Percentiles rank a stretch among this genome's conserved stretches.
Evolutionary conservation across 1,139 yeast genomes (phyloP).

Genomic region (Saccharomycopsis hybrid): DNA sequence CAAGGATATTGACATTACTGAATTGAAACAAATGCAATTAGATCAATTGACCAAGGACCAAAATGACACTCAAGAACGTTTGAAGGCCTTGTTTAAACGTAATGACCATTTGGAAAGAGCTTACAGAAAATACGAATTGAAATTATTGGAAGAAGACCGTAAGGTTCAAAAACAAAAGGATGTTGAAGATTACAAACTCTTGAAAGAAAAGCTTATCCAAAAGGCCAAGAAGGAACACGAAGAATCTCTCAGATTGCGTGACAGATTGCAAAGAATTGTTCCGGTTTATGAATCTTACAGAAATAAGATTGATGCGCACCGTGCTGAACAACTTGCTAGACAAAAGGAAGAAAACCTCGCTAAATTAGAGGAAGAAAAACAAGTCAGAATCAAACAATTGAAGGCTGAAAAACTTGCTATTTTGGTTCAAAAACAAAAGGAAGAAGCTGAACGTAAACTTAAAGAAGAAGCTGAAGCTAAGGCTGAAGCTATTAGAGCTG

Average conservation of each 20-base stretch:
- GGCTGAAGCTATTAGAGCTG: slow-evolving; percentile 28
- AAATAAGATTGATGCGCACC: slow-evolving; percentile 39
- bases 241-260: slow-evolving; percentile 56
- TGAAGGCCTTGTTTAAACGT: slow-evolving; percentile 63
- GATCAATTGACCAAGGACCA: slow-evolving; percentile 84
- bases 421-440: slow-evolving; percentile 22
- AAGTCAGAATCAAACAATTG: slow-evolving; percentile 14
- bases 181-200: slow-evolving; percentile 51
- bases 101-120: slow-evolving; percentile 93
- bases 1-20: slow-evolving; percentile 67
- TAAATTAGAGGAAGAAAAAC: slow-evolving; percentile 29
- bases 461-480: slow-evolving; percentile 28
- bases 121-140: slow-evolving; percentile 75
- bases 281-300: slow-evolving; percentile 56
- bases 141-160: slow-evolving; percentile 71
- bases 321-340: slow-evolving; percentile 30
- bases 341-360: slow-evolving; percentile 19
- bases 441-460: slow-evolving; percentile 23
- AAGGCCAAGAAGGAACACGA: slow-evolving; percentile 70
- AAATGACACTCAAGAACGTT: slow-evolving; percentile 69
- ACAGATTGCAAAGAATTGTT: slow-evolving; percentile 62
- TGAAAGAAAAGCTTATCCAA: slow-evolving; percentile 52
- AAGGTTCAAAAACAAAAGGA: slow-evolving; percentile 62
- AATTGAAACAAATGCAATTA: slow-evolving; percentile 72
- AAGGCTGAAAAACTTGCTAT: slow-evolving; percentile 20